Percentiles rank a stretch among this genome's conserved stretches.
Evolutionary conservation across 2,329 filamentous ascomycete species (phyloP).

Genomic region (Colletotrichum karsti): DNA sequence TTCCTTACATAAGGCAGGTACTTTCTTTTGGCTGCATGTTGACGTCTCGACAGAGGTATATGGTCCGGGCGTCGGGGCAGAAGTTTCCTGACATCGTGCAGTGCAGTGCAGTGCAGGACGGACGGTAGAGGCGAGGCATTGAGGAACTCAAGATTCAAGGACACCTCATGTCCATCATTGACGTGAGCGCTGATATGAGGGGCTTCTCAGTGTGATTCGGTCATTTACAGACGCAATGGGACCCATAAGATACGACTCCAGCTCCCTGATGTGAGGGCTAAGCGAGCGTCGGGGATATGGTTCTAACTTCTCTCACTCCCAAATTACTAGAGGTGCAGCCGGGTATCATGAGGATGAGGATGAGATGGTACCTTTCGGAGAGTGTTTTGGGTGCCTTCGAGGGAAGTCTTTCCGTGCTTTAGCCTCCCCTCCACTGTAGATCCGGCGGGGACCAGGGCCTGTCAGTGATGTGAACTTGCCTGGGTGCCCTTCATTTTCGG

Average conservation of each 20-base stretch:
- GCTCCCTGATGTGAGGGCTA: neutral
- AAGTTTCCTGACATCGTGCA: neutral
- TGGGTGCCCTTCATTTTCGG: neutral
- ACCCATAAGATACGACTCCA: neutral
- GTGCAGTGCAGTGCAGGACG: neutral
- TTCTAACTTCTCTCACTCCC: neutral
- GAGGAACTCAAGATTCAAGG: neutral
- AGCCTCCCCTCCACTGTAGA: slow-evolving; percentile 20
- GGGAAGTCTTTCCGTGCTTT: slow-evolving; percentile 21
- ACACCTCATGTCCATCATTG: neutral
- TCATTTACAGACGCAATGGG: neutral
- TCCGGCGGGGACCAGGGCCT: slow-evolving; percentile 11
- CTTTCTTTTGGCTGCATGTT: neutral
- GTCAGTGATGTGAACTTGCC: neutral
- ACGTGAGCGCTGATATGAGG: neutral
- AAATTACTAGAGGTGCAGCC: neutral
- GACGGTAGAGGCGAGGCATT: too few relatives aligned
- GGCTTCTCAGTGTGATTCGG: neutral
- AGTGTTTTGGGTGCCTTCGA: slow-evolving; percentile 3
- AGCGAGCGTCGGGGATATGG: slow-evolving; percentile 3
- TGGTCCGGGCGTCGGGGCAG: neutral
- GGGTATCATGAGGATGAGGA: too few relatives aligned
- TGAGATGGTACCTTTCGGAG: too few relatives aligned
- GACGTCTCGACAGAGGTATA: neutral
- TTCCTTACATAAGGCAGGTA: slow-evolving; percentile 16